Percentiles rank a stretch among this genome's conserved stretches.
phyloP scores from a whole-genome alignment of 331 rosid genomes.

The Acacia pycnantha region DNA sequence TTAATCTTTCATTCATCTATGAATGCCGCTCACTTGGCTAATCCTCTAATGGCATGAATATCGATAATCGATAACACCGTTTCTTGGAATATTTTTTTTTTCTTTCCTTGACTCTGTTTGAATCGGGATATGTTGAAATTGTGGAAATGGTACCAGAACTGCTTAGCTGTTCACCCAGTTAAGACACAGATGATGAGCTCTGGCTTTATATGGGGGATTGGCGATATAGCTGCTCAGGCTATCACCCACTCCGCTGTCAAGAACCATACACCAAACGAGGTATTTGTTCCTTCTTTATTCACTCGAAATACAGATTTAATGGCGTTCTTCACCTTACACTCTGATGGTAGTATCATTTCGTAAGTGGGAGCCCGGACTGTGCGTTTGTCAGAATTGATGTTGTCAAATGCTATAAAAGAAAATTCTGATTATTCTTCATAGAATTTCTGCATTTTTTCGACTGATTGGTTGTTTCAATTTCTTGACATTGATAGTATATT shows the following conservation, averaged over 20 bases:
- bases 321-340: background rate
- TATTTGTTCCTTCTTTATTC: slow-evolving; percentile 11
- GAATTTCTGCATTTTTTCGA: background rate
- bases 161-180: slow-evolving; percentile 56
- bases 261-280: slow-evolving; percentile 22
- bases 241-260: slow-evolving; percentile 42
- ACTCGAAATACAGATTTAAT: too few species aligned
- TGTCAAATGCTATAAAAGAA: background rate
- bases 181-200: slow-evolving; percentile 65
- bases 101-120: background rate
- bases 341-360: background rate
- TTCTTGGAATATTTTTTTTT: background rate
- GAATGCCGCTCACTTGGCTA: background rate
- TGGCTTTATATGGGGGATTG: slow-evolving; percentile 58
- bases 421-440: background rate
- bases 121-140: slow-evolving; percentile 41
- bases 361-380: background rate
- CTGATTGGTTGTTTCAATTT: background rate
- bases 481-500: background rate
- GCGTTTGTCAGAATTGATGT: background rate
- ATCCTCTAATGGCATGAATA: background rate
- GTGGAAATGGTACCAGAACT: slow-evolving; percentile 61
- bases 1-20: background rate
- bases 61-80: background rate
- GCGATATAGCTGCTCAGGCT: slow-evolving; percentile 61